A percentile compares a stretch with the other conserved stretches of the same genome.
Evolutionary conservation across 225 moss, liverwort and hornwort genomes (phyloP).

Genomic region (Asterella californica): DNA sequence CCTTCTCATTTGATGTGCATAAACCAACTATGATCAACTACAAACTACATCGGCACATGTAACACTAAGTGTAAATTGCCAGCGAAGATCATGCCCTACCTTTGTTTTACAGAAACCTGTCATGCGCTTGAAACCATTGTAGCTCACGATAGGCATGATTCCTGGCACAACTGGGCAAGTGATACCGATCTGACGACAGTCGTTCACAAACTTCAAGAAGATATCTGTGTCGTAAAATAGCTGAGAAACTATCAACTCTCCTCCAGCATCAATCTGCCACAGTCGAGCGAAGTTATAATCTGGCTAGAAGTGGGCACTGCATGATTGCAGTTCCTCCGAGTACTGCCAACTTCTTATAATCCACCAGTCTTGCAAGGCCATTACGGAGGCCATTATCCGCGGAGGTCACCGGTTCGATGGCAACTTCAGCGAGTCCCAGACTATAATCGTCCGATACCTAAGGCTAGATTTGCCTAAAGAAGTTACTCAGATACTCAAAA

Average conservation of each 20-base stretch:
- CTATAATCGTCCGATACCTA: not conserved
- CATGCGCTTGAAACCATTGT: slow-evolving; percentile 93
- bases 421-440: not conserved
- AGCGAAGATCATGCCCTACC: slow-evolving; percentile 27
- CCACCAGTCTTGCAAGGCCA: not conserved
- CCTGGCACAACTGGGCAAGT: slow-evolving; percentile 83
- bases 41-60: not conserved
- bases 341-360: not conserved
- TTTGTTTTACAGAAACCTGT: slow-evolving; percentile 94
- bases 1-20: not conserved
- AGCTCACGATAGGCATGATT: slow-evolving; percentile 96
- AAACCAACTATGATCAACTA: not conserved
- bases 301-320: not conserved
- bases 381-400: not conserved
- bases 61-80: not conserved
- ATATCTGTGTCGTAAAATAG: slow-evolving; percentile 84
- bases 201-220: slow-evolving; percentile 86
- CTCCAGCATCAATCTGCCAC: slow-evolving; percentile 82
- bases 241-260: slow-evolving; percentile 84
- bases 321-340: not conserved
- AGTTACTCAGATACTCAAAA: not conserved
- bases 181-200: slow-evolving; percentile 94
- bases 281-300: too few species aligned
- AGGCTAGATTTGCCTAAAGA: not conserved
- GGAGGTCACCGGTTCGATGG: not conserved